Base-by-base conservation (phyloP, 768 basidiomycete species). In the Boletus tomentosulus region DNA sequence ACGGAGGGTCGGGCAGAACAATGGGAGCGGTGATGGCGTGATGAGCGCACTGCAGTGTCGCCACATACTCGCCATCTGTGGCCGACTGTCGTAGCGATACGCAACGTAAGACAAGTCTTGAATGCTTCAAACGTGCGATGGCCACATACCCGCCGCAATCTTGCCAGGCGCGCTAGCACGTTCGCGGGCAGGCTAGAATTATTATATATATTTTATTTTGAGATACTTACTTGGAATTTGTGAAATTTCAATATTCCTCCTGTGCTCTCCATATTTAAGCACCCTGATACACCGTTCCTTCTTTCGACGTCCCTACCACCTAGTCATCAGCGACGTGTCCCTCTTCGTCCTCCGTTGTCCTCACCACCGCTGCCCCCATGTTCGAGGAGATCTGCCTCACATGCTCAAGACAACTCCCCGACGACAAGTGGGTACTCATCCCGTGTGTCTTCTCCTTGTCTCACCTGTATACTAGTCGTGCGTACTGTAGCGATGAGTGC, bases 361-460 rank as follows among this genome's bases (percentile, higher is more conserved):
- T 15, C 25, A 19, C 19, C 12, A 19, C 47, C 60, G 47, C 56
- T 47, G 51, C 56, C 53, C 63, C 61, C 62, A 90, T 89, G 87
- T 89, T 87, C 70, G 84, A 87, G 78, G 87, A 89, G 76, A 77
- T 84, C 63, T 90, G 88, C 66, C 77, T 90, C 53, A 73, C 78
- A 50, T 90, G 88, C 66, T 85, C 86, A 50, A 83, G 79, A 69
- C 80, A 80, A 51, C 76, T 87, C 61, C 66, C 69, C 57, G 81
- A 79, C 69, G 81, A 84, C 68, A 80, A 79, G 85, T 87, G 75
- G 58, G 78, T 71, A 51, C 54, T 46, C 58, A 50, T 59, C 59
- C 57, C 48, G 49, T 28, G 31, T 54, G 12, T 33, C 38, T 51
- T 56, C 48, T 41, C 59, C 48, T 50, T 51, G 39, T 54, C 65